Conservation (phyloP, 2,329 filamentous ascomycete genomes). For the Penicillium palitans region DNA sequence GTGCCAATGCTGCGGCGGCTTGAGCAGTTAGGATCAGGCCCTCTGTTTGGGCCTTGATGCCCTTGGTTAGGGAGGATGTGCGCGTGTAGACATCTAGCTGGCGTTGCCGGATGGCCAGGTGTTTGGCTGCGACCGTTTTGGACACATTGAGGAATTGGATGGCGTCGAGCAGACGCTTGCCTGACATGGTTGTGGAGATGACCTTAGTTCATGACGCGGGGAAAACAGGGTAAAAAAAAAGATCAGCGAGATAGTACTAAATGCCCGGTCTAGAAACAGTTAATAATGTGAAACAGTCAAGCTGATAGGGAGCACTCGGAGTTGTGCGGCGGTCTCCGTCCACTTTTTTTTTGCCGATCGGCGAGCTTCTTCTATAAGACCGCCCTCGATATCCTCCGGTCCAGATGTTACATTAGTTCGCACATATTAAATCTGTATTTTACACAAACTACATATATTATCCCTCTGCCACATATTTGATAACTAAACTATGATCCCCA, state of each 20-base stretch:
- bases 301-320: conserved; percentile 24
- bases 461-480: neutral
- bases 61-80: conserved; percentile 65
- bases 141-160: conserved; percentile 70
- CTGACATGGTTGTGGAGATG: conserved; percentile 47
- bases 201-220: conserved; percentile 24
- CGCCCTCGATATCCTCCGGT: neutral
- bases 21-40: conserved; percentile 61
- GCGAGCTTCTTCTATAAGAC: conserved; percentile 6
- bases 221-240: conserved; percentile 12
- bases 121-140: conserved; percentile 65
- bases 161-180: conserved; percentile 68
- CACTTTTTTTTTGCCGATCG: conserved; percentile 20
- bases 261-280: neutral
- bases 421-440: neutral
- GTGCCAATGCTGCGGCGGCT: conserved; percentile 60
- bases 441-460: neutral
- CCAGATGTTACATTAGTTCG: neutral
- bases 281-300: conserved; percentile 7
- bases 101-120: conserved; percentile 58
- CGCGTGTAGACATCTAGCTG: conserved; percentile 64
- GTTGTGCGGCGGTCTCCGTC: conserved; percentile 22
- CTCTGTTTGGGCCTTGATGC: conserved; percentile 62
- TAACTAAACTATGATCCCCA: conserved; percentile 25
- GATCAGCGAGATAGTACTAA: conserved; percentile 11